Percentiles rank a stretch among this genome's conserved stretches.
These are phyloP conservation scores for Populus hybrid DNA, from an alignment of 441 rosid species.

Conservation along the genomic window DNA sequence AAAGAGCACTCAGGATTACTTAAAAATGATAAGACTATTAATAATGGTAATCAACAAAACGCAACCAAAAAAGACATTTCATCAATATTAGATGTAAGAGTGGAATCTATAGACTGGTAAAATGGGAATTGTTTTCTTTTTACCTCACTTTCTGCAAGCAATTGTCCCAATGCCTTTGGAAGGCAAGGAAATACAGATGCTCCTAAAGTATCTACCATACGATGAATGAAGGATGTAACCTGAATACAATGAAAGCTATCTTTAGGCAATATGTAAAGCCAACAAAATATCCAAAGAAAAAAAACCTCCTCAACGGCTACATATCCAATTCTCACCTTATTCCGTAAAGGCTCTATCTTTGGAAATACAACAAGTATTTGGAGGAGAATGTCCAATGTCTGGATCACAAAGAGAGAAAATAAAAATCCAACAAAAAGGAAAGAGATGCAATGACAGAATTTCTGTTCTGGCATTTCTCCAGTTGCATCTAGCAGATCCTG, in stretches of 20 bases:
- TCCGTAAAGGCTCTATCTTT: conserved; percentile 64
- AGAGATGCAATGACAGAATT: background rate
- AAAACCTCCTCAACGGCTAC: conserved; percentile 5
- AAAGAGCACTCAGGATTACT: background rate
- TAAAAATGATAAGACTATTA: background rate
- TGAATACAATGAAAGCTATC: conserved; percentile 30
- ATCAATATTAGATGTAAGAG: background rate
- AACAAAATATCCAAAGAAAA: conserved; percentile 9
- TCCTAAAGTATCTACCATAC: conserved; percentile 94
- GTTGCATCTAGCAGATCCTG: background rate
- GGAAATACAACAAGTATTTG: conserved; percentile 81
- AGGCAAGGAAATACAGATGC: conserved; percentile 85
- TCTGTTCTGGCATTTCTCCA: background rate
- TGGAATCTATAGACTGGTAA: background rate
- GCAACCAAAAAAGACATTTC: background rate
- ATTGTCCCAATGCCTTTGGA: conserved; percentile 81
- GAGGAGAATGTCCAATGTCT: conserved; percentile 90
- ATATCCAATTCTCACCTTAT: conserved; percentile 56
- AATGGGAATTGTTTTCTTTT: background rate
- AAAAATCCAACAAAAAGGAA: background rate
- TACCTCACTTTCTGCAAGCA: conserved; percentile 94
- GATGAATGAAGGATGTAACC: conserved; percentile 87
- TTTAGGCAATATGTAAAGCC: conserved; percentile 12
- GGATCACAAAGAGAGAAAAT: conserved; percentile 21
- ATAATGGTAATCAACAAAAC: background rate